Evolutionary conservation across 2,329 filamentous ascomycete species (phyloP).

Genomic region (Ilyonectria sp.): DNA sequence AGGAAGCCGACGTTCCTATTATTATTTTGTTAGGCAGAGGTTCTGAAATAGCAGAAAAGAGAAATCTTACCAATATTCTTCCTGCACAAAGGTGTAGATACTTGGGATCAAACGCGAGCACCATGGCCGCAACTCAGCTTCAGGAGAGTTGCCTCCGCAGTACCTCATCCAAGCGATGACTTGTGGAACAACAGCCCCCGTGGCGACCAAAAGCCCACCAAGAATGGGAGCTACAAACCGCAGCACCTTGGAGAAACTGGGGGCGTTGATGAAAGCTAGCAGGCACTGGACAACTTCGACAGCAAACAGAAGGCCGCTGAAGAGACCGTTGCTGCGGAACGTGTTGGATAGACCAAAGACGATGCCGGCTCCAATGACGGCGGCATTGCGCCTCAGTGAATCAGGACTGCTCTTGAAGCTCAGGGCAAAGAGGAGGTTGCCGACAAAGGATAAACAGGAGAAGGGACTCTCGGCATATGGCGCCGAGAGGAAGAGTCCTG

Average conservation of each 20-base stretch:
- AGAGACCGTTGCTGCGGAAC: conserved; percentile 88
- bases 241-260: conserved; percentile 59
- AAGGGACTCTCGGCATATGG: conserved; percentile 89
- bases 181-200: conserved; percentile 82
- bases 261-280: conserved; percentile 42
- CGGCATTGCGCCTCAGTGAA: conserved; percentile 58
- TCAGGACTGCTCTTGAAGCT: conserved; percentile 51
- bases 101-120: conserved; percentile 82
- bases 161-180: conserved; percentile 80
- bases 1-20: conserved; percentile 89
- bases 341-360: conserved; percentile 80
- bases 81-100: conserved; percentile 93
- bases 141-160: conserved; percentile 61
- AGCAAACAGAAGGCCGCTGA: conserved; percentile 84
- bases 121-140: conserved; percentile 74
- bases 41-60: conserved; percentile 18
- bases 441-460: conserved; percentile 82
- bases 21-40: conserved; percentile 37
- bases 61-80: conserved; percentile 84
- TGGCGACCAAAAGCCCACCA: conserved; percentile 77
- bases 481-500: conserved; percentile 89
- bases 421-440: conserved; percentile 78
- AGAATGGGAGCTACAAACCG: conserved; percentile 72
- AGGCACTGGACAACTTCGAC: conserved; percentile 67
- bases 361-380: conserved; percentile 74